Evolutionary conservation across 2,329 filamentous ascomycete genomes (phyloP), one percentile per base, ranked within the genome.

Genomic region (Botrytis cinerea): DNA sequence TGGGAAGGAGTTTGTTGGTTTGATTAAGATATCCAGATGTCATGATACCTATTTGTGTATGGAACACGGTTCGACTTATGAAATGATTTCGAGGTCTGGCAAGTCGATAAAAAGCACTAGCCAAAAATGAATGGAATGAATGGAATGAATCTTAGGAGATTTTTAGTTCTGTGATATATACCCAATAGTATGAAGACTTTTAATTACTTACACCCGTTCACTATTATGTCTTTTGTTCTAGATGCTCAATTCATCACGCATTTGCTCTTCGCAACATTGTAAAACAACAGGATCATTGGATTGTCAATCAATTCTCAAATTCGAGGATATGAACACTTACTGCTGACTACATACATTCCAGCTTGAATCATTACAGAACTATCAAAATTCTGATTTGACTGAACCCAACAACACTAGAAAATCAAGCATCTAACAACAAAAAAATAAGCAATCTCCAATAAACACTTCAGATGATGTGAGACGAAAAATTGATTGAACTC

Each of bases 1-100:
- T 20, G 48, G 25, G 10, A 28, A 43, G 46, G 66, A 69, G 48
- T 69, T 69, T 38, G 14, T n/a, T 38, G 48, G 35, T 59, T 69
- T 54, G 48, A n/a, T 66, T 38, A 8, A 14, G 10, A 61, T 61
- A 61, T 61, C 20, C 38, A 38, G 35, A 40, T 61, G 14, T 38
- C 25, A 66, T n/a, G n/a, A 7, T 32, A 66, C 14, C 22, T 18
- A 18, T n/a, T 66, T n/a, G 28, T 12, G 43, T 38, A 38, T 38
- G 18, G 46, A 25, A 38, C 51, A 20, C 5, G 2, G 5, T n/a
- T 54, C 25, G 2, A 4, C 14, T 16, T 28, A 51, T 40, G 46
- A 51, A 28, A 35, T 38, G 28, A n/a, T 48, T 18, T 46, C 35
- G 20, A 14, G 45, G 9, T 67, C 22, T n/a, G 32, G 22, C 22